Conservation (phyloP, 495 filamentous ascomycete genomes). For the Podospora australis region DNA sequence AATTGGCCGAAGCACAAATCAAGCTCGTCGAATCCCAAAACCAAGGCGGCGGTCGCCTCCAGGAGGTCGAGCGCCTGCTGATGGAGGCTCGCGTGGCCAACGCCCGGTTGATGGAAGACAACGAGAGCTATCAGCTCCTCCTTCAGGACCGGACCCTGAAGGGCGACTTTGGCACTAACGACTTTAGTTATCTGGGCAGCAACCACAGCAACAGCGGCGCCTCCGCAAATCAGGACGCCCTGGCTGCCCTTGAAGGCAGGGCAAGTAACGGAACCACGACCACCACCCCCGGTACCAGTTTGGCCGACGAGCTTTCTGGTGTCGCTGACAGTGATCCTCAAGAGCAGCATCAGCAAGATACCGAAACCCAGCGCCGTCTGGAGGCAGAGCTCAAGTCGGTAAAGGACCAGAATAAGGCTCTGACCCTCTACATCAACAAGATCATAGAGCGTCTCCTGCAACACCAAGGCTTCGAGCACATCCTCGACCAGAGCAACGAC, state of each 20-base stretch:
- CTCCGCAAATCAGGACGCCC: constrained; percentile 48
- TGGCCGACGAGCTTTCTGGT: constrained; percentile 84
- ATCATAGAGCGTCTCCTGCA: constrained; percentile 92
- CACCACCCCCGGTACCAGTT: constrained; percentile 52
- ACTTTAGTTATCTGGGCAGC: constrained; percentile 62
- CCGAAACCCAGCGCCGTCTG: constrained; percentile 55
- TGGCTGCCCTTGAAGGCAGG: constrained; percentile 50
- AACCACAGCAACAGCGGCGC: too few species aligned
- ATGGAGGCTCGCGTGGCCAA: constrained; percentile 91
- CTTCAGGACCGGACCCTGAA: constrained; percentile 90
- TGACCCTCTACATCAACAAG: constrained; percentile 95
- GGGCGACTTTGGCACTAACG: constrained; percentile 81
- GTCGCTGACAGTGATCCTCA: constrained; percentile 46
- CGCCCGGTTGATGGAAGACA: constrained; percentile 93
- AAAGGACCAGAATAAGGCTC: constrained; percentile 92
- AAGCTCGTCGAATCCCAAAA: constrained; percentile 94
- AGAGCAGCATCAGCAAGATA: constrained; percentile 48
- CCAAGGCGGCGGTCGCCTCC: constrained; percentile 72
- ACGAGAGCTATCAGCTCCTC: constrained; percentile 93
- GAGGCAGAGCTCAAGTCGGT: constrained; percentile 74
- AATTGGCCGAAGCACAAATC: constrained; percentile 91
- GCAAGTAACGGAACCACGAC: constrained; percentile 43
- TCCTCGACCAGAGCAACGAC: constrained; percentile 71
- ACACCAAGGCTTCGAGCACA: constrained; percentile 89
- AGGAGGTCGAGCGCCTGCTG: constrained; percentile 80